These are phyloP conservation scores for Suillus luteus DNA, from an alignment of 768 basidiomycete genomes.

Conservation along the genomic window DNA sequence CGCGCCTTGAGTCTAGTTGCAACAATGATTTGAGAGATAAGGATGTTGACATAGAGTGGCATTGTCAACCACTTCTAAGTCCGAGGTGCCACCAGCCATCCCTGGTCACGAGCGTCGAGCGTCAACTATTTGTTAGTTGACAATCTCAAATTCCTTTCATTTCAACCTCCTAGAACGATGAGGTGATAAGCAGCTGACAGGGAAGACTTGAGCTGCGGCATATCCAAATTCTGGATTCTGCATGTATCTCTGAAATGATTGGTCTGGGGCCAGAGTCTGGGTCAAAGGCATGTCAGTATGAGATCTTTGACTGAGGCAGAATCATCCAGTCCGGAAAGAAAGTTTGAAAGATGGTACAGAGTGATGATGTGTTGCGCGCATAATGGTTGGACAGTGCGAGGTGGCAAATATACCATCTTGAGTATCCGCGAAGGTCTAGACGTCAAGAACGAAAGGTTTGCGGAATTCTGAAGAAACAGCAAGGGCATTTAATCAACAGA, in stretches of 20 bases:
- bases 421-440: constrained; percentile 15
- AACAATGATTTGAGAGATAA: neutral
- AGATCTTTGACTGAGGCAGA: constrained; percentile 59
- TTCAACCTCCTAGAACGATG: neutral
- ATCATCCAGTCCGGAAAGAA: constrained; percentile 47
- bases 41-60: neutral
- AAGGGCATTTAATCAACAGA: constrained; percentile 36
- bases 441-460: constrained; percentile 21
- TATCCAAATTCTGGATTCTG: neutral
- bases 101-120: neutral
- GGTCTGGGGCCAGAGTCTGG: neutral
- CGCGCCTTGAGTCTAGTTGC: neutral
- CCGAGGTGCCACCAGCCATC: neutral
- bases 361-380: constrained; percentile 46
- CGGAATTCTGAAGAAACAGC: constrained; percentile 13
- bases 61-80: neutral
- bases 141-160: neutral
- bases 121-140: neutral
- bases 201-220: neutral
- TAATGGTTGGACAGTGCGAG: constrained; percentile 28
- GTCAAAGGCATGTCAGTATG: constrained; percentile 54
- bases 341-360: constrained; percentile 37
- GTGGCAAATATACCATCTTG: neutral
- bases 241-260: neutral
- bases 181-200: neutral